Evolutionary conservation across 129 eudicot genomes (phyloP), one percentile per base, ranked within the genome.

Genomic region (Calendula officinalis): DNA sequence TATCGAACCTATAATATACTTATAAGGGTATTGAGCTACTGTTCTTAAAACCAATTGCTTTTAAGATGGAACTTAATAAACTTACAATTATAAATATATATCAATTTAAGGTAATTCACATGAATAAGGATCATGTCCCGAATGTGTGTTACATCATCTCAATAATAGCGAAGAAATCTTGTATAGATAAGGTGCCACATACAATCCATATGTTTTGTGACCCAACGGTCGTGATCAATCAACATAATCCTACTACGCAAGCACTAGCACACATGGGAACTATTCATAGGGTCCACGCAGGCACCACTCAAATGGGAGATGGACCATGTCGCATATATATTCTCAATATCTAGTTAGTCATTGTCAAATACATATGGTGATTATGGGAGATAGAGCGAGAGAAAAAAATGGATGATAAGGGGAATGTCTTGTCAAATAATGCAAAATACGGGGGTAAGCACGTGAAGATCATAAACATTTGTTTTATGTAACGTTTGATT

Each of bases 251-350:
- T 43, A 72, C 64, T 34, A 39, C 22, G 70, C 71, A 36, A 22
- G 13, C 65, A 49, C 32, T 49, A 49, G 22, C 38, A 49, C 44
- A 73, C 78, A n/a, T 64, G 60, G 78, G 78, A 37, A 72, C 78
- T 3, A 22, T 3, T 42, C 1, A 8, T 4, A 13, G 64, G 64
- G 56, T 47, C 51, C 77, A 72, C 70, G 70, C 50, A 32, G 36
- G 6, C 12, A 50, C 63, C 56, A 17, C 27, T 34, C 53, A 35
- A 33, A 9, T 14, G 64, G 34, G 70, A 15, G 37, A 17, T 52
- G 44, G 58, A 34, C 47, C 60, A 70, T 63, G 40, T 3, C 8
- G 45, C 49, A 17, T 35, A 55, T 55, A 17, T 35, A 55, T 55
- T 35, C 51, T 54, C 58, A 39, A 22, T 50, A 59, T 58, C 22